Percentiles rank a stretch among this genome's conserved stretches.
phyloP scores from a whole-genome alignment of 2,329 filamentous ascomycete species.

The Aspergillus neotritici region DNA sequence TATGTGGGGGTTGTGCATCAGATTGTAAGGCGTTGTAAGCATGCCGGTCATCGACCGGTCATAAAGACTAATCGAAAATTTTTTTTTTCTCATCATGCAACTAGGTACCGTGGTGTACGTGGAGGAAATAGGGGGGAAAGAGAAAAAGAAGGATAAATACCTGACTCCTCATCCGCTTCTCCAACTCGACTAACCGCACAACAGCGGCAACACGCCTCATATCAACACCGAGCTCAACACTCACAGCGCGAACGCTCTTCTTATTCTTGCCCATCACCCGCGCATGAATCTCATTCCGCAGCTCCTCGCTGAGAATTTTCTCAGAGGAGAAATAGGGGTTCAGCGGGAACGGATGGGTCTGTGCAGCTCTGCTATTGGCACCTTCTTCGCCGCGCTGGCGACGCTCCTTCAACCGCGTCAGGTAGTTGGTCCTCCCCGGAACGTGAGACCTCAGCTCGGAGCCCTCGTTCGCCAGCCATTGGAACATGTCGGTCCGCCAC shows the following conservation, averaged over 20 bases:
- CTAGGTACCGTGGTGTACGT: conserved; percentile 2
- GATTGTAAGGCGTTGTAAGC: conserved; percentile 51
- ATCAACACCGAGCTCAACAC: conserved; percentile 70
- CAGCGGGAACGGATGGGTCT: conserved; percentile 55
- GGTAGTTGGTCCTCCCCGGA: conserved; percentile 30
- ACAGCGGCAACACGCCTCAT: conserved; percentile 80
- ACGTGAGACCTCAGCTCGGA: conserved; percentile 26
- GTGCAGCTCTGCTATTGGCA: not conserved
- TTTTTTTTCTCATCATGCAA: conserved; percentile 64
- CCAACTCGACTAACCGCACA: conserved; percentile 76
- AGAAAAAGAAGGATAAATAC: conserved; percentile 51
- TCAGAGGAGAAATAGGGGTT: conserved; percentile 68
- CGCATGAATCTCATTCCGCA: conserved; percentile 68
- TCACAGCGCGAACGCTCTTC: conserved; percentile 68
- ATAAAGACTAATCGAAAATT: conserved; percentile 99
- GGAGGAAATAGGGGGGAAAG: conserved; percentile 4
- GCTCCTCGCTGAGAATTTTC: conserved; percentile 65
- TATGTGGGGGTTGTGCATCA: conserved; percentile 14
- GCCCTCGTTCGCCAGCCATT: conserved; percentile 49
- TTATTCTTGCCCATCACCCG: conserved; percentile 58
- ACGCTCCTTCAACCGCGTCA: conserved; percentile 17
- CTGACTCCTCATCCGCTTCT: conserved; percentile 69
- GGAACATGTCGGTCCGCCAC: conserved; percentile 52
- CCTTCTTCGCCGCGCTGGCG: not conserved
- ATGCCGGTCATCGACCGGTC: conserved; percentile 58